Percentiles rank a stretch among this genome's conserved stretches.
phyloP scores from a whole-genome alignment of 257 asterid species.

The Solanum neorickii region DNA sequence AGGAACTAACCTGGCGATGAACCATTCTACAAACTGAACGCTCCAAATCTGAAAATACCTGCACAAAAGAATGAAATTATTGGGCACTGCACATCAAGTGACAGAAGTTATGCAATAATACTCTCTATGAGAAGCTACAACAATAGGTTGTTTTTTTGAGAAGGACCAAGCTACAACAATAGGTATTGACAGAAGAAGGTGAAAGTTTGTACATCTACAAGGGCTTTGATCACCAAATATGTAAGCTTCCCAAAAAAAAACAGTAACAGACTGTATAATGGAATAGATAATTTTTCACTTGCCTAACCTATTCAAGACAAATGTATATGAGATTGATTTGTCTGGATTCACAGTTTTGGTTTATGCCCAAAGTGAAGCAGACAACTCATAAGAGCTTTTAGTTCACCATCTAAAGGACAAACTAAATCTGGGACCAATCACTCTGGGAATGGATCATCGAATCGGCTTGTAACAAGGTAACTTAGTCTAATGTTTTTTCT shows the following conservation, averaged over 20 bases:
- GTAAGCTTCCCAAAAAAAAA: not conserved
- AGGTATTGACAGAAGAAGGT: not conserved
- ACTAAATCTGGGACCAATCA: not conserved
- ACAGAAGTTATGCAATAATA: not conserved
- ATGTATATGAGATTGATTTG: not conserved
- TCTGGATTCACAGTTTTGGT: not conserved
- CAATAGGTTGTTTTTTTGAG: not conserved
- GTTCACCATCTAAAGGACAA: not conserved
- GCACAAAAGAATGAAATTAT: constrained; percentile 5
- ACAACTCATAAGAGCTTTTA: not conserved
- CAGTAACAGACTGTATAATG: not conserved
- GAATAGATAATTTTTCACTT: not conserved
- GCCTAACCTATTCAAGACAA: not conserved
- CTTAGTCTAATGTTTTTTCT: not conserved
- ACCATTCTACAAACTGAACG: constrained; percentile 98
- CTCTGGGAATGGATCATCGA: not conserved
- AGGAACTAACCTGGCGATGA: constrained; percentile 75
- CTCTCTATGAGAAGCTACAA: not conserved
- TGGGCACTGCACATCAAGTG: not conserved
- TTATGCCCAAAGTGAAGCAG: not conserved
- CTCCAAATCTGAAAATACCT: constrained; percentile 99
- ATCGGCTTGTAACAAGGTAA: not conserved
- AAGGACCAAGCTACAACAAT: not conserved
- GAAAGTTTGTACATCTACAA: not conserved
- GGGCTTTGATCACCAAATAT: not conserved